Conservation (phyloP, 176 grass and related monocot species). For the Oryza meyeriana region DNA sequence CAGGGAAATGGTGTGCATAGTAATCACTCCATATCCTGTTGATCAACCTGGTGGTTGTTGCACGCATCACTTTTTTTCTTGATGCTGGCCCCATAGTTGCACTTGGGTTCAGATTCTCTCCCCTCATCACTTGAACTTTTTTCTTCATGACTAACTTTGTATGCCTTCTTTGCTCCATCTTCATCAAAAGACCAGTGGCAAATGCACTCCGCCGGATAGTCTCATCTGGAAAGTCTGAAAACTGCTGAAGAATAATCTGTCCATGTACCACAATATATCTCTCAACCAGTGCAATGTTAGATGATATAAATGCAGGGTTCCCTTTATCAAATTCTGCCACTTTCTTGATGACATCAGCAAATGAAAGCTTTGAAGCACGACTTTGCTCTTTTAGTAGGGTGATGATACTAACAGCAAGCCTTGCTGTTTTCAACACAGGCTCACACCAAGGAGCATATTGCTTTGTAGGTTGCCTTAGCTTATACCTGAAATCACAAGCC, state of each 20-base stretch:
- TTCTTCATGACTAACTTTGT: constrained; percentile 92
- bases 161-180: constrained; percentile 82
- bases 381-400: constrained; percentile 90
- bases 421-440: constrained; percentile 87
- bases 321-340: constrained; percentile 68
- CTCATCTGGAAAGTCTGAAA: constrained; percentile 91
- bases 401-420: constrained; percentile 86
- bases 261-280: constrained; percentile 91
- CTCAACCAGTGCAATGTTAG: constrained; percentile 66
- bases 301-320: constrained; percentile 64
- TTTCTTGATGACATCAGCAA: constrained; percentile 78
- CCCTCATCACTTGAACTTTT: constrained; percentile 58
- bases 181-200: constrained; percentile 72
- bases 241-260: constrained; percentile 95
- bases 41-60: constrained; percentile 82
- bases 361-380: constrained; percentile 85
- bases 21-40: constrained; percentile 88
- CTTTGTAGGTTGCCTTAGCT: constrained; percentile 75
- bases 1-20: constrained; percentile 84
- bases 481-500: constrained; percentile 78
- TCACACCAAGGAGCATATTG: constrained; percentile 93
- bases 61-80: constrained; percentile 87
- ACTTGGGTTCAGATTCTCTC: constrained; percentile 82
- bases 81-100: constrained; percentile 62
- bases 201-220: constrained; percentile 84